These are phyloP conservation scores for Blastocystis sp. DNA, from an alignment of 352 stramenopile species.

Conservation along the genomic window DNA sequence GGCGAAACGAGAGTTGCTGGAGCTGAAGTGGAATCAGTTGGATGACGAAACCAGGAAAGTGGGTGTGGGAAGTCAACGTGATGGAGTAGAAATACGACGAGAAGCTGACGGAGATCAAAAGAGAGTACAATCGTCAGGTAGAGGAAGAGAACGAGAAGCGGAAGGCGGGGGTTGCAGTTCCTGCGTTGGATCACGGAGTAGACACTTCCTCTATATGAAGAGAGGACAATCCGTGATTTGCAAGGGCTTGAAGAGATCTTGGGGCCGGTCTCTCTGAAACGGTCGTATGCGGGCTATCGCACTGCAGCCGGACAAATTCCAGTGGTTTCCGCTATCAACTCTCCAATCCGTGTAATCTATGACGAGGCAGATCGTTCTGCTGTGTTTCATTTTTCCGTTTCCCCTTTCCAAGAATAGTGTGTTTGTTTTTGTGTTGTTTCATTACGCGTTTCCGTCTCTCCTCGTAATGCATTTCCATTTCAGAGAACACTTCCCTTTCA, in stretches of 20 bases:
- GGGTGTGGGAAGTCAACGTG: not conserved
- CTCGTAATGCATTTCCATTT: no score
- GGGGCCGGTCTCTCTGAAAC: constrained; percentile 18
- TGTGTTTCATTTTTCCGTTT: constrained; percentile 54
- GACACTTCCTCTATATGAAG: constrained; percentile 47
- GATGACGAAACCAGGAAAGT: not conserved
- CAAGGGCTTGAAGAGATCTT: constrained; percentile 2
- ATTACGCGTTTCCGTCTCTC: not conserved
- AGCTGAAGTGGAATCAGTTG: not conserved
- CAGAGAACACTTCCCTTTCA: no score
- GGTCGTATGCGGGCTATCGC: constrained; percentile 32
- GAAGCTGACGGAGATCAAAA: not conserved
- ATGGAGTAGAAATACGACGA: not conserved
- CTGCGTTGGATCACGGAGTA: not conserved
- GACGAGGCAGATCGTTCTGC: constrained; percentile 23
- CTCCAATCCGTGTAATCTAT: constrained; percentile 33
- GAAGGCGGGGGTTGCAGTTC: not conserved
- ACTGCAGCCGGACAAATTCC: constrained; percentile 42
- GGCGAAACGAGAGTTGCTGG: not conserved
- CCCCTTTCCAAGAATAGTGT: not conserved
- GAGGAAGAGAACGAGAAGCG: constrained; percentile 3
- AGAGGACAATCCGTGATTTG: constrained; percentile 21
- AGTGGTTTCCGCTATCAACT: not conserved
- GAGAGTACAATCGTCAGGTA: constrained; percentile 18
- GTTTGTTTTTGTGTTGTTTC: not conserved